Conservation (phyloP, 805 yeast species). For the Saccharomyces kudriavzevii region DNA sequence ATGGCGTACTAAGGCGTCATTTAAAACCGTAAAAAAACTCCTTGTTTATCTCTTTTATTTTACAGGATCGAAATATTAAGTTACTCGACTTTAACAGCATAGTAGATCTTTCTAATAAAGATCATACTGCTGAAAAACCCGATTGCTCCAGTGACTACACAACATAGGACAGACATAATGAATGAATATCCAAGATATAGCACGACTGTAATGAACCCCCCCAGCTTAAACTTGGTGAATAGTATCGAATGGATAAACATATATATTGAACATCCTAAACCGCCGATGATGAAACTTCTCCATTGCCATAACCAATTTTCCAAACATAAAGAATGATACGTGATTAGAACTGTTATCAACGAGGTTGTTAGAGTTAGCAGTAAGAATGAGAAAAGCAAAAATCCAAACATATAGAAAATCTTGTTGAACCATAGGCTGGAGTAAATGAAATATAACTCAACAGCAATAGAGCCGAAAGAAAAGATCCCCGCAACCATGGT, state of each 20-base stretch:
- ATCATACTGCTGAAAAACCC: slow-evolving; percentile 71
- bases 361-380: slow-evolving; percentile 76
- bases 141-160: slow-evolving; percentile 78
- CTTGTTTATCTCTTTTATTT: neutral
- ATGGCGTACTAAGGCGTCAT: neutral
- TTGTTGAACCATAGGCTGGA: slow-evolving; percentile 89
- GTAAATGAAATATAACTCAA: slow-evolving; percentile 88
- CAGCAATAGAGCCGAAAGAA: slow-evolving; percentile 92
- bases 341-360: slow-evolving; percentile 68
- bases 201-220: slow-evolving; percentile 67
- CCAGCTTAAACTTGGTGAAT: slow-evolving; percentile 60
- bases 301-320: slow-evolving; percentile 98
- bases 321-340: slow-evolving; percentile 75
- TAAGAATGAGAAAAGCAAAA: slow-evolving; percentile 76
- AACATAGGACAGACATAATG: slow-evolving; percentile 60
- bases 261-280: slow-evolving; percentile 80
- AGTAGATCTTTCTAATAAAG: slow-evolving; percentile 72
- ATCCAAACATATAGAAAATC: slow-evolving; percentile 95
- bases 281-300: slow-evolving; percentile 86
- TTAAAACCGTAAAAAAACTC: neutral
- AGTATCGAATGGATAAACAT: slow-evolving; percentile 76
- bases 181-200: slow-evolving; percentile 78
- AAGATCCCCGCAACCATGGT: slow-evolving; percentile 77
- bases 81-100: slow-evolving; percentile 78
- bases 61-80: neutral